Evolutionary conservation across 2,329 filamentous ascomycete genomes (phyloP).

Genomic region (Helotiales sp.): DNA sequence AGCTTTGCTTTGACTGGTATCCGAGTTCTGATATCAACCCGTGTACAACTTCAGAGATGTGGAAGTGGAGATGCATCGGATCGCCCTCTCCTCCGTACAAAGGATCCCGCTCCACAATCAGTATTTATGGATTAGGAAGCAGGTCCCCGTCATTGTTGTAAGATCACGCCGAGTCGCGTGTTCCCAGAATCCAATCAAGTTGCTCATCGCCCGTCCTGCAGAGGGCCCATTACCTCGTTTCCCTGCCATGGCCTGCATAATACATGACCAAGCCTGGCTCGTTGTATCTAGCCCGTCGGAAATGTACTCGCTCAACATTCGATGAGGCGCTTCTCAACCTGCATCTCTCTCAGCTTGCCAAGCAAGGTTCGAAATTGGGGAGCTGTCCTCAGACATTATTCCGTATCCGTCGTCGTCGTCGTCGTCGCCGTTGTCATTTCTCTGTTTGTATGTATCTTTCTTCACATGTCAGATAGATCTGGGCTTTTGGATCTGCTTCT

Average conservation of each 20-base stretch:
- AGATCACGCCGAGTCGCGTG: slow-evolving; percentile 30
- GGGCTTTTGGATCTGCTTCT: slow-evolving; percentile 3
- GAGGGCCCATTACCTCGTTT: slow-evolving; percentile 23
- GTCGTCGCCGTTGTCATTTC: not conserved
- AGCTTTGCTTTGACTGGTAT: not conserved
- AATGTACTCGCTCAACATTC: not conserved
- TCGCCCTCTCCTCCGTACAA: slow-evolving; percentile 13
- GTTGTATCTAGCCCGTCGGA: not conserved
- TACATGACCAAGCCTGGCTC: slow-evolving; percentile 14
- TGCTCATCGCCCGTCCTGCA: slow-evolving; percentile 17
- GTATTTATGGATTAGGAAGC: slow-evolving; percentile 23
- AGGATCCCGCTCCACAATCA: slow-evolving; percentile 14
- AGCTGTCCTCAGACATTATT: slow-evolving; percentile 6
- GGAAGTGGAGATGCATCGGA: slow-evolving; percentile 11
- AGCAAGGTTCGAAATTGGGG: not conserved
- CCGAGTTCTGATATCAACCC: not conserved
- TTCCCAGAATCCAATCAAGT: slow-evolving; percentile 30
- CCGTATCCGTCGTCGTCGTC: not conserved
- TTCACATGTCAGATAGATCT: not conserved
- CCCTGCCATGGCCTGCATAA: slow-evolving; percentile 25
- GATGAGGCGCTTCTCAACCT: slow-evolving; percentile 1
- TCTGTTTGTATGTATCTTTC: not conserved
- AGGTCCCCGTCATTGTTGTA: slow-evolving; percentile 28
- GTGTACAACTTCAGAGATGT: not conserved
- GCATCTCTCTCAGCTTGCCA: slow-evolving; percentile 7